Evolutionary conservation across 148 eudicot genomes (phyloP).

Genomic region (Nyssa sinensis): DNA sequence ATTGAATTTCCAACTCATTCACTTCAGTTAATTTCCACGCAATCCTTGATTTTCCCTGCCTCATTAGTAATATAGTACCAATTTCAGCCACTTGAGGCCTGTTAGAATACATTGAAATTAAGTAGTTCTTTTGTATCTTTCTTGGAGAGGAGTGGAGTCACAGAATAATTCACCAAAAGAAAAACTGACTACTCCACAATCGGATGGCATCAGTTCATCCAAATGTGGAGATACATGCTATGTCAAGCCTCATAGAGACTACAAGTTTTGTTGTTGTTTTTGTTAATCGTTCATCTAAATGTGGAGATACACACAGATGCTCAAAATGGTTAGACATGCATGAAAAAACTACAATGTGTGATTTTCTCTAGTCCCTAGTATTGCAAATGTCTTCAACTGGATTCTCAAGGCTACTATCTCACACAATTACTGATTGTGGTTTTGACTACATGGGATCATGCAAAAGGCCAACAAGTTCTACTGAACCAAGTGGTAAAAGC

Average conservation of each 20-base stretch:
- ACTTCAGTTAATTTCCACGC: background rate
- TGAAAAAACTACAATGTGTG: background rate
- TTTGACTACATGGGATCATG: background rate
- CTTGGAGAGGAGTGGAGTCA: no score
- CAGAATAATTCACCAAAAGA: background rate
- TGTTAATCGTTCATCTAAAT: background rate
- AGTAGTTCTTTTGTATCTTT: no score
- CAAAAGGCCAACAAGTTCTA: background rate
- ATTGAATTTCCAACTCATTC: background rate
- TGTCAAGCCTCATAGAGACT: background rate
- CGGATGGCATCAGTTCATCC: background rate
- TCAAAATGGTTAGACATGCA: background rate
- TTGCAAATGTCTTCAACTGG: background rate
- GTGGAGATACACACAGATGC: background rate
- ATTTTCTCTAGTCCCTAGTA: background rate
- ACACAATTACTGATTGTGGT: background rate
- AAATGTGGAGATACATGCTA: background rate
- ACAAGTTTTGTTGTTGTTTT: background rate
- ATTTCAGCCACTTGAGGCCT: background rate
- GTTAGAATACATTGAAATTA: background rate
- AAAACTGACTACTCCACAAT: background rate
- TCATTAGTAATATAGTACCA: background rate
- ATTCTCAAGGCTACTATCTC: background rate
- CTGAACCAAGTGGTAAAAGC: background rate
- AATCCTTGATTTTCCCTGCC: background rate